Percentiles rank a stretch among this genome's conserved stretches.
phyloP scores from a whole-genome alignment of 495 filamentous ascomycete genomes.

The Penicillium maclennaniae region DNA sequence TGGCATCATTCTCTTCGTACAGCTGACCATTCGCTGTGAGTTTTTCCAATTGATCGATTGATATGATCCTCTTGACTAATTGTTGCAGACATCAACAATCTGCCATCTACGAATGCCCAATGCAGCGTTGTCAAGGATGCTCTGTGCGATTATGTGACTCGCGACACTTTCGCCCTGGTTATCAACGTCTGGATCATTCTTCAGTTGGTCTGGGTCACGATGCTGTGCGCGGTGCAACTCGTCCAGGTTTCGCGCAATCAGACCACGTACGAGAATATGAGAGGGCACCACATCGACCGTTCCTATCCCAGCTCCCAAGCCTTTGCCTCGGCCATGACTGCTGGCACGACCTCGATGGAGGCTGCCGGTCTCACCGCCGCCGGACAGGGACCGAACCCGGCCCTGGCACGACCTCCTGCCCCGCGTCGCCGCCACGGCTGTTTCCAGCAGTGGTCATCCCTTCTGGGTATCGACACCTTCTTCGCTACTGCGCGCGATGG shows the following conservation, averaged over 20 bases:
- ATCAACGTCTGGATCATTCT: conserved; percentile 72
- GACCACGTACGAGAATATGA: conserved; percentile 96
- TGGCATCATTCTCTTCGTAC: conserved; percentile 63
- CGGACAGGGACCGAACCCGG: conserved; percentile 48
- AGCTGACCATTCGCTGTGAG: conserved; percentile 53
- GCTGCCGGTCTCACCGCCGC: conserved; percentile 63
- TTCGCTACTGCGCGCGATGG: conserved; percentile 74
- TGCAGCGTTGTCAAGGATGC: conserved; percentile 74
- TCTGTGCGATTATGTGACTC: conserved; percentile 68
- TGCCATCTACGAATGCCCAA: conserved; percentile 42
- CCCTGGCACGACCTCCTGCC: conserved; percentile 36
- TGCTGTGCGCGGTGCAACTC: conserved; percentile 90
- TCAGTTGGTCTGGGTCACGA: conserved; percentile 90
- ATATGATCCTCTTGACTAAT: conserved; percentile 14
- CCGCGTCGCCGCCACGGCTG: conserved; percentile 54
- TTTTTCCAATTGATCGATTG: conserved; percentile 7
- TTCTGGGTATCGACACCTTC: conserved; percentile 89
- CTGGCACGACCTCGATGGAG: conserved; percentile 61
- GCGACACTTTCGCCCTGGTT: conserved; percentile 79
- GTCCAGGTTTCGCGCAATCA: conserved; percentile 85
- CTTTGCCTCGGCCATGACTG: conserved; percentile 73
- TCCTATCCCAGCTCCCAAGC: conserved; percentile 56
- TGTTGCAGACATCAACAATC: conserved; percentile 50
- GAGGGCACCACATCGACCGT: conserved; percentile 54
- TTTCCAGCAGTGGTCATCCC: conserved; percentile 71